Evolutionary conservation across 805 yeast species (phyloP).

Genomic region (Danielozyma ontarioensis): DNA sequence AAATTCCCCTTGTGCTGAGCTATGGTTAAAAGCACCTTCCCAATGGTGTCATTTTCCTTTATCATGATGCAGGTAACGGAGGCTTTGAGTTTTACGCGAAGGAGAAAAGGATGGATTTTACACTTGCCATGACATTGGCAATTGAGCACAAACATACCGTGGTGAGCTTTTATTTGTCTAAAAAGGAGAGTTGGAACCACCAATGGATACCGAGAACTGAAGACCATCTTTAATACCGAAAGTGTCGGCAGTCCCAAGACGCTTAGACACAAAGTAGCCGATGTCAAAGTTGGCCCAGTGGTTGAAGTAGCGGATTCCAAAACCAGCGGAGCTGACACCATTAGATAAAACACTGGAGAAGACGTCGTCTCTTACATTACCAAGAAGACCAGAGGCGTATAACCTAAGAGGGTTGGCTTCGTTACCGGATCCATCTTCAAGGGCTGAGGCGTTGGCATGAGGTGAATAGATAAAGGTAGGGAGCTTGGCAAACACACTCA

Average conservation of each 20-base stretch:
- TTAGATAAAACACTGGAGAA: slow-evolving; percentile 11
- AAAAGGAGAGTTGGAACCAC: slow-evolving; percentile 25
- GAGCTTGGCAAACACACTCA: slow-evolving; percentile 53
- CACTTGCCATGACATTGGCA: no score
- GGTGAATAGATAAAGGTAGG: slow-evolving; percentile 39
- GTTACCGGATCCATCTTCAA: slow-evolving; percentile 6
- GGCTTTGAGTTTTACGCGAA: not conserved
- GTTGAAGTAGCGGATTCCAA: slow-evolving; percentile 34
- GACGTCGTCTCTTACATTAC: slow-evolving; percentile 42
- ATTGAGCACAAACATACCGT: no score
- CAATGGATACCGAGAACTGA: slow-evolving; percentile 33
- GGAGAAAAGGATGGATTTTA: no score
- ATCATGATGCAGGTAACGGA: slow-evolving; percentile 12
- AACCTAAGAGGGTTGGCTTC: slow-evolving; percentile 38
- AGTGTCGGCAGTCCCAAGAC: slow-evolving; percentile 12
- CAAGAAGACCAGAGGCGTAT: slow-evolving; percentile 64
- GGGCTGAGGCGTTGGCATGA: slow-evolving; percentile 5
- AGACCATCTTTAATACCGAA: slow-evolving; percentile 34
- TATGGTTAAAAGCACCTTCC: slow-evolving; percentile 31
- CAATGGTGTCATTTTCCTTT: slow-evolving; percentile 31
- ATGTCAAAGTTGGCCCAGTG: slow-evolving; percentile 37
- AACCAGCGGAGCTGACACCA: slow-evolving; percentile 25
- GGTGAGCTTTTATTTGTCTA: no score
- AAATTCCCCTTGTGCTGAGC: slow-evolving; percentile 30
- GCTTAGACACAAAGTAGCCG: slow-evolving; percentile 31